These are phyloP conservation scores for Penicillium sumatraense DNA, from an alignment of 2,329 filamentous ascomycete species.

Conservation along the genomic window DNA sequence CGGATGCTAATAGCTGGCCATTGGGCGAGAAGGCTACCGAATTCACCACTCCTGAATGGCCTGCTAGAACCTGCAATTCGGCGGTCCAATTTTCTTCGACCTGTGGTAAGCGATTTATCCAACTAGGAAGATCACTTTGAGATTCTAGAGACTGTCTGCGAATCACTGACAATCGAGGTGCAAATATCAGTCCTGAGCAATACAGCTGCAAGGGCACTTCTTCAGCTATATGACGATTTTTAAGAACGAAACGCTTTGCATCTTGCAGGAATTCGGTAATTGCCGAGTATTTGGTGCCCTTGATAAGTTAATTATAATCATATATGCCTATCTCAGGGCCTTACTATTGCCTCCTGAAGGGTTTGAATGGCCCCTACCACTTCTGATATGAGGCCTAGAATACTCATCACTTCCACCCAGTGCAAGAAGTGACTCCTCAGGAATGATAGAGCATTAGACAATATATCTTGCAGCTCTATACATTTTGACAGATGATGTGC, in stretches of 20 bases:
- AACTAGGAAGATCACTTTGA: neutral
- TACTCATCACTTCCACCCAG: constrained; percentile 32
- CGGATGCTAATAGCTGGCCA: neutral
- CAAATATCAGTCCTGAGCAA: constrained; percentile 6
- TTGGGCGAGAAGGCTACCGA: neutral
- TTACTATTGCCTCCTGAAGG: constrained; percentile 14
- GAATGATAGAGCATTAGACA: constrained; percentile 11
- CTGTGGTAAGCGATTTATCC: neutral
- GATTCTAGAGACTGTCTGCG: neutral
- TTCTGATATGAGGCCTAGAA: constrained; percentile 25
- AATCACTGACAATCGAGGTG: neutral
- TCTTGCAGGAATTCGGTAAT: constrained; percentile 2
- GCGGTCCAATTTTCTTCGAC: constrained; percentile 2
- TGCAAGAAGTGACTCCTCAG: constrained; percentile 28
- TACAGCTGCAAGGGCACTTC: constrained; percentile 9
- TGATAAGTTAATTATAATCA: constrained; percentile 6
- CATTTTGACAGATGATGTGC: constrained; percentile 24
- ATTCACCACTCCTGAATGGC: neutral
- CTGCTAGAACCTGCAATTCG: neutral
- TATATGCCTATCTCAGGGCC: neutral
- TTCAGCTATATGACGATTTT: neutral
- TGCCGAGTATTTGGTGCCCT: neutral
- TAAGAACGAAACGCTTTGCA: constrained; percentile 3
- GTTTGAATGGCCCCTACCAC: constrained; percentile 18
- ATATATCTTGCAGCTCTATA: constrained; percentile 1